Evolutionary conservation across 257 asterid species (phyloP), one percentile per base, ranked within the genome.

Genomic region (Salvia miltiorrhiza): DNA sequence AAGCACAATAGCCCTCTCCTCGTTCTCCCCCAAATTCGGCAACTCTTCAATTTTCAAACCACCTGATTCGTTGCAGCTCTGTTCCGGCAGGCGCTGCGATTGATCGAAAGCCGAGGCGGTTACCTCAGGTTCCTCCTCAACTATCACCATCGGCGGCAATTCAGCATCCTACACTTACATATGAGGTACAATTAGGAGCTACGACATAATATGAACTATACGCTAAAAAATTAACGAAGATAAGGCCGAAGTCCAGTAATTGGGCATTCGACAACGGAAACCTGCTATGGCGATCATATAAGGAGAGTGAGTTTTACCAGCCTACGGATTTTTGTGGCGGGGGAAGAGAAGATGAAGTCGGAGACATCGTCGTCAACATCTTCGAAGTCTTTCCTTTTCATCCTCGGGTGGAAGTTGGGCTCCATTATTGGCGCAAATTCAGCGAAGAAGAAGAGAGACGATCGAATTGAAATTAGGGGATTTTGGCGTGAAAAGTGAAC

Each of bases 241-340:
- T 9, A 3, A 39, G 4, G 0, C 5, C 23, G 5, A 44, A 30
- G 12, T 50, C 63, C 72, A 40, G 19, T 1, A 13, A 53, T 23
- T 39, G 19, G 3, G 35, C 16, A 68, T 40, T 53, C 30, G 37
- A 54, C 37, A 16, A 53, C 9, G 32, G 62, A 6, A 17, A 35
- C 6, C 20, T n/a, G 40, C 44, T 23, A 54, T 13, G 17, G 11
- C 21, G 13, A 69, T 10, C 35, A 41, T 24, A 3, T 17, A 54
- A 21, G 1, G 43, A 16, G 56, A 63, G 10, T 9, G 0, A 37
- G 10, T 11, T 30, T n/a, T 24, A 88, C 96, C 87, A 88, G 79
- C 44, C 96, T 85, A 26, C 90, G 86, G 52, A 81, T 88, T 84
- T 88, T 88, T 11, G 80, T 78, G 58, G 93, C 90, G 20, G 90